Conservation (phyloP, 257 asterid species). For the Gynochthodes officinalis region DNA sequence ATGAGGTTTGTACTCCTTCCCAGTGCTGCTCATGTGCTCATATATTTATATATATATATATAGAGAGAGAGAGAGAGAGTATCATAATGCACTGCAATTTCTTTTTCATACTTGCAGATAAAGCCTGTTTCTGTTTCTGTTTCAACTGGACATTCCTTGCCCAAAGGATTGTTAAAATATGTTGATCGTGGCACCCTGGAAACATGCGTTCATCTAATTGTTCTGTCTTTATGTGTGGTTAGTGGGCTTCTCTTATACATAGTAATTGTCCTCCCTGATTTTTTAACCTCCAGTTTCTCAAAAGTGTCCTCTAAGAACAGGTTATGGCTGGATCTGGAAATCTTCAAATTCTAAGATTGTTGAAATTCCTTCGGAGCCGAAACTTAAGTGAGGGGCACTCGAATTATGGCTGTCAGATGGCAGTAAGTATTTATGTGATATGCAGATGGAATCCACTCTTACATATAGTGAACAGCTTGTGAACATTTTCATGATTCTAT, state of each 20-base stretch:
- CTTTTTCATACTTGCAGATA: slow-evolving; percentile 54
- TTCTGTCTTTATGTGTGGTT: slow-evolving; percentile 92
- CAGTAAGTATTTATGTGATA: slow-evolving; percentile 48
- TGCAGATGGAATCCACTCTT: slow-evolving; percentile 8
- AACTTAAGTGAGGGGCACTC: slow-evolving; percentile 73
- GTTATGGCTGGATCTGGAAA: slow-evolving; percentile 99
- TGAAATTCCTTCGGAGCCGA: slow-evolving; percentile 85
- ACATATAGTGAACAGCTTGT: not conserved
- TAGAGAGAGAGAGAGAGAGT: too few relatives aligned
- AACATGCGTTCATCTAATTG: slow-evolving; percentile 93
- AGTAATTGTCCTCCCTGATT: slow-evolving; percentile 5
- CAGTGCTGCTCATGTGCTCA: slow-evolving; percentile 21
- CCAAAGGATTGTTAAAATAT: slow-evolving; percentile 70
- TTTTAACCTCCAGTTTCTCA: slow-evolving; percentile 19
- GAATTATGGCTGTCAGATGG: slow-evolving; percentile 82
- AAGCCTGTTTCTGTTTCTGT: slow-evolving; percentile 64
- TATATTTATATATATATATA: too few relatives aligned
- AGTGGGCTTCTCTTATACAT: slow-evolving; percentile 24
- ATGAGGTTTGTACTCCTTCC: slow-evolving; percentile 62
- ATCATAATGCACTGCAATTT: slow-evolving; percentile 18
- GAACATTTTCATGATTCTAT: not conserved
- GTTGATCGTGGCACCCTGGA: slow-evolving; percentile 94
- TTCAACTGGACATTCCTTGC: slow-evolving; percentile 52
- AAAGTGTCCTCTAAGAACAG: slow-evolving; percentile 38
- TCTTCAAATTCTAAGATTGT: slow-evolving; percentile 73